These are phyloP conservation scores for Vitis hybrid DNA, from an alignment of 177 flowering plant species.

Conservation along the genomic window DNA sequence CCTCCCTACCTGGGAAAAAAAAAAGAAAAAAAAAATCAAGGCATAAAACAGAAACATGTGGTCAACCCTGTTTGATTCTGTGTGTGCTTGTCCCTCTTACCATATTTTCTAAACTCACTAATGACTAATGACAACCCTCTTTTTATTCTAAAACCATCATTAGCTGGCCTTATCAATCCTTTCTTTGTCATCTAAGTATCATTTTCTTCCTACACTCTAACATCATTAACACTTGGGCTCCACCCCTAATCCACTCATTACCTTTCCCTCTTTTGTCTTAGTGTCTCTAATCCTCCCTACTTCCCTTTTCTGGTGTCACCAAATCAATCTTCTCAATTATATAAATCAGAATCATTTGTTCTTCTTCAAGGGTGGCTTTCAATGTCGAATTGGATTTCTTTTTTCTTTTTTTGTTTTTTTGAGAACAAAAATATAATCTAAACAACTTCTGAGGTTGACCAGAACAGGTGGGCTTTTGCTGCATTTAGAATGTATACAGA, in stretches of 20 bases:
- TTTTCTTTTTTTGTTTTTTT: no score
- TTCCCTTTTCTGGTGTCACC: background rate
- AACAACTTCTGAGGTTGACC: no score
- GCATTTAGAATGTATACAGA: no score
- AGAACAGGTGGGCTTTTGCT: no score
- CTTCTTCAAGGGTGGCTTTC: no score
- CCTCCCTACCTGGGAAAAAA: background rate
- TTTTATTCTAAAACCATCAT: constrained; percentile 16
- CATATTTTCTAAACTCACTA: constrained; percentile 1
- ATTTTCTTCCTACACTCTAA: constrained; percentile 7
- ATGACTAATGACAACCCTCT: background rate
- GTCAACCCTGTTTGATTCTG: constrained; percentile 19
- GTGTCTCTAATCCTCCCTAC: background rate
- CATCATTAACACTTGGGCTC: constrained; percentile 28
- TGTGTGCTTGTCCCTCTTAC: constrained; percentile 11
- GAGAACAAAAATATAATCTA: no score
- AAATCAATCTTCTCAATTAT: background rate
- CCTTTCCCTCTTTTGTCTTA: background rate
- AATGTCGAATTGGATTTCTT: no score
- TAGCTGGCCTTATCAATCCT: constrained; percentile 9
- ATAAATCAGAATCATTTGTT: background rate
- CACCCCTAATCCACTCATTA: constrained; percentile 13
- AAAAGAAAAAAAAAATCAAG: background rate
- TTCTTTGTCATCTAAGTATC: constrained; percentile 16
- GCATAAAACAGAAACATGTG: constrained; percentile 8